A percentile compares a stretch with the other conserved stretches of the same genome.
These are phyloP conservation scores for Catharanthus roseus DNA, from an alignment of 257 asterid species.

Conservation along the genomic window DNA sequence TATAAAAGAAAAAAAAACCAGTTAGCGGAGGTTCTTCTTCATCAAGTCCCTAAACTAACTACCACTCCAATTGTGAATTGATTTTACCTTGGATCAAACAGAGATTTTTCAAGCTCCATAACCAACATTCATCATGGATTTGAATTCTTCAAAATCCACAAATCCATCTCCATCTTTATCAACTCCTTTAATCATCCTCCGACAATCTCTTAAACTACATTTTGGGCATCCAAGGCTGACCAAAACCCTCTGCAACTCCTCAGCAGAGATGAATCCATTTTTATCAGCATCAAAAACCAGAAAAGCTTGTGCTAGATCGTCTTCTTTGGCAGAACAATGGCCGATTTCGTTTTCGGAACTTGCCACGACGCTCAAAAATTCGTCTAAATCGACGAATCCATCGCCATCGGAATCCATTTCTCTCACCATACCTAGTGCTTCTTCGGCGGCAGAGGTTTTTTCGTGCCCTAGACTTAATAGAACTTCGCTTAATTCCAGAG, in stretches of 20 bases:
- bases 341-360: constrained; percentile 8
- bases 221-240: constrained; percentile 42
- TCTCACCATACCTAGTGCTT: constrained; percentile 54
- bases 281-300: constrained; percentile 51
- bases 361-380: constrained; percentile 48
- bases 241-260: constrained; percentile 53
- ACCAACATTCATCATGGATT: constrained; percentile 52
- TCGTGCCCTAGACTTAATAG: constrained; percentile 38
- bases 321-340: constrained; percentile 26
- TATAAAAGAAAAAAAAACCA: too few relatives aligned
- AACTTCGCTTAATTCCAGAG: constrained; percentile 39
- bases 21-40: neutral
- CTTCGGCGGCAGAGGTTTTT: constrained; percentile 31
- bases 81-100: too few relatives aligned
- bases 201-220: constrained; percentile 41
- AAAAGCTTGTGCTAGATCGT: constrained; percentile 42
- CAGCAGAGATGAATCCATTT: constrained; percentile 54
- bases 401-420: constrained; percentile 67
- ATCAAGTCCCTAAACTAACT: neutral
- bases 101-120: neutral
- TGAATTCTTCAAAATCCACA: constrained; percentile 58
- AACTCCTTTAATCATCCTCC: constrained; percentile 53
- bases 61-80: too few relatives aligned
- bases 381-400: constrained; percentile 55
- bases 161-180: constrained; percentile 69